Percentiles rank a stretch among this genome's conserved stretches.
Conservation (phyloP, 2,329 filamentous ascomycete genomes). For the Ceratocystis harringtonii region DNA sequence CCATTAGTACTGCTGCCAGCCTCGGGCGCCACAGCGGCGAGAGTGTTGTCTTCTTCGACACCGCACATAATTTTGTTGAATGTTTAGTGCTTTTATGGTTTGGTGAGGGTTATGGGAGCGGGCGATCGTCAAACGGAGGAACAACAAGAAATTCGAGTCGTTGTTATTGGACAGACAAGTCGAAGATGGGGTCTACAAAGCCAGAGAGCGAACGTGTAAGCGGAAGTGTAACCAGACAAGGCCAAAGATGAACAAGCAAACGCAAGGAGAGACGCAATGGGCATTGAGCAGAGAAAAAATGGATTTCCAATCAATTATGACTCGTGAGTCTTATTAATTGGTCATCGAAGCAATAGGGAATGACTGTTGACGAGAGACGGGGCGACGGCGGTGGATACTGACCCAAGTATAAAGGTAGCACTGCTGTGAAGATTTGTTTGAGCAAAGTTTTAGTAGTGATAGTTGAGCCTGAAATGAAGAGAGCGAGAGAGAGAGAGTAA, state of each 20-base stretch:
- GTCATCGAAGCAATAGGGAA: not conserved
- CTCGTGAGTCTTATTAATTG: not conserved
- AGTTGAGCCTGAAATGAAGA: not conserved
- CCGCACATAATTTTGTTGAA: conserved; percentile 13
- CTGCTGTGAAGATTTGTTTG: not conserved
- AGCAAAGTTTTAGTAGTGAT: not conserved
- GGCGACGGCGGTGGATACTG: not conserved
- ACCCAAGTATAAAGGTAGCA: not conserved
- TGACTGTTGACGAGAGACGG: not conserved
- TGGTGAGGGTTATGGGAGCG: not conserved
- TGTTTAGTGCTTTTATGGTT: no score
- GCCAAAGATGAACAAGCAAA: no score
- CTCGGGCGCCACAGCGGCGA: conserved; percentile 8
- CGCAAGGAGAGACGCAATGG: not conserved
- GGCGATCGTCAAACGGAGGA: not conserved
- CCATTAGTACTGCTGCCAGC: conserved; percentile 4
- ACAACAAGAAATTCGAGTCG: not conserved
- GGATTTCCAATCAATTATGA: not conserved
- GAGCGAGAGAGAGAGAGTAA: not conserved
- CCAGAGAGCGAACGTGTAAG: conserved; percentile 7
- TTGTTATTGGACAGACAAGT: conserved; percentile 8
- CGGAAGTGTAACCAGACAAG: not conserved
- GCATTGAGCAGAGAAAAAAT: not conserved
- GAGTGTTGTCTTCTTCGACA: conserved; percentile 16
- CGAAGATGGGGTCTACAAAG: conserved; percentile 3